These are phyloP conservation scores for Alternaria triticina DNA, from an alignment of 2,329 filamentous ascomycete species.

Conservation along the genomic window DNA sequence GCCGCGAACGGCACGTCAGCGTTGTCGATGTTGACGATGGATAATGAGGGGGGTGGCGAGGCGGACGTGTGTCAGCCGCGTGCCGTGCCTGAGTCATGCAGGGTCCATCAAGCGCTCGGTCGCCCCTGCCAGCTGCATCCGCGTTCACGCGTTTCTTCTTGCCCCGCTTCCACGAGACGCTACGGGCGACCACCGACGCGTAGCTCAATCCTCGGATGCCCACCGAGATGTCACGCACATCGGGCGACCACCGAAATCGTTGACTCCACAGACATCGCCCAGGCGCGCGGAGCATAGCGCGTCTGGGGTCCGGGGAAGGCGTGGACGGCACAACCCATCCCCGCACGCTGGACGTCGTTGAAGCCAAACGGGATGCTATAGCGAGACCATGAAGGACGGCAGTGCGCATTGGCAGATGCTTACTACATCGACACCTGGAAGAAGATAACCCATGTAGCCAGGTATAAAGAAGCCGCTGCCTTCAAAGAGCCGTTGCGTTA, in stretches of 20 bases:
- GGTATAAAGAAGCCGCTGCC: neutral
- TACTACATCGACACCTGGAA: neutral
- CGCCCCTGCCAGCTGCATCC: neutral
- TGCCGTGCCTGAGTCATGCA: neutral
- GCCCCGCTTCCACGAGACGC: neutral
- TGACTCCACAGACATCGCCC: neutral
- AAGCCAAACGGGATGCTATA: neutral
- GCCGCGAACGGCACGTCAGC: neutral
- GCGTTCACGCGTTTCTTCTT: neutral
- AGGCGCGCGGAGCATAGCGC: neutral
- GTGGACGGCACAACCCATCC: neutral
- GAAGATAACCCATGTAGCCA: neutral
- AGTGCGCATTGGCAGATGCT: neutral
- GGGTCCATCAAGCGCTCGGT: neutral
- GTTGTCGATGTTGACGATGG: neutral
- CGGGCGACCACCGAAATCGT: neutral
- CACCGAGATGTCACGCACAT: neutral
- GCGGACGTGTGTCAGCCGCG: neutral
- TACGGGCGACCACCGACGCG: neutral
- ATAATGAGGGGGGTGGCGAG: neutral
- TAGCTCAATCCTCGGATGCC: neutral
- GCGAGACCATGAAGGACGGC: neutral
- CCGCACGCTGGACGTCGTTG: neutral
- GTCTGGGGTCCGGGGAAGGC: neutral
- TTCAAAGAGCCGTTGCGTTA: neutral